A percentile compares a stretch with the other conserved stretches of the same genome.
Conservation (phyloP, 139 green algal genomes). For the Pycnococcus provasolii region DNA sequence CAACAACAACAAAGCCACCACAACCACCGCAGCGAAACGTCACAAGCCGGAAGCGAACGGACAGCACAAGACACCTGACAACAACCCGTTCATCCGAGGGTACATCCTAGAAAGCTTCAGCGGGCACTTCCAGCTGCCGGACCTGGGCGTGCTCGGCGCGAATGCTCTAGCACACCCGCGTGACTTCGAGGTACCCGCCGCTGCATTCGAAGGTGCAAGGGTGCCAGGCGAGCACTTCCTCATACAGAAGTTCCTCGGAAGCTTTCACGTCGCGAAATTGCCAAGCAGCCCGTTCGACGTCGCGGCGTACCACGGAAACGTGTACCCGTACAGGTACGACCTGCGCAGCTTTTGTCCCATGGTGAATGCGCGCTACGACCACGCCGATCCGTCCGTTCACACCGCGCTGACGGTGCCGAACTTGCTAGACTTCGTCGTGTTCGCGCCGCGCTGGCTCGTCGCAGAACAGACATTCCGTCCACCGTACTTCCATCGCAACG, state of each 20-base stretch:
- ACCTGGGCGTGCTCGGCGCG: slow-evolving; percentile 81
- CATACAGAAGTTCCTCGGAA: neutral
- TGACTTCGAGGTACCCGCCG: slow-evolving; percentile 73
- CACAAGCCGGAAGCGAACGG: too few relatives aligned
- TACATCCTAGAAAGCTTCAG: slow-evolving; percentile 87
- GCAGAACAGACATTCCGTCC: slow-evolving; percentile 85
- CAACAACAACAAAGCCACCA: too few relatives aligned
- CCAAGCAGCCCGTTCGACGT: slow-evolving; percentile 72
- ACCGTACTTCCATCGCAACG: slow-evolving; percentile 80
- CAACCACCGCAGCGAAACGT: too few relatives aligned
- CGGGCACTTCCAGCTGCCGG: slow-evolving; percentile 75
- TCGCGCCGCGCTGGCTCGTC: slow-evolving; percentile 81
- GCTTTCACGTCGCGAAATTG: neutral
- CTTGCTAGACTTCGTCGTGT: slow-evolving; percentile 87
- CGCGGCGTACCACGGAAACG: slow-evolving; percentile 69
- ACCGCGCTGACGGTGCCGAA: slow-evolving; percentile 72
- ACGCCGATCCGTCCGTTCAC: slow-evolving; percentile 90
- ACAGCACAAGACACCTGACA: too few relatives aligned
- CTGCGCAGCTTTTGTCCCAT: slow-evolving; percentile 60
- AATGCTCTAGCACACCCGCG: slow-evolving; percentile 81
- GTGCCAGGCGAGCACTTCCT: too few relatives aligned
- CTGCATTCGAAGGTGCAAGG: slow-evolving; percentile 53
- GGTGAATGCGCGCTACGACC: slow-evolving; percentile 59
- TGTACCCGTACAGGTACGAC: slow-evolving; percentile 39
- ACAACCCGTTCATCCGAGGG: slow-evolving; percentile 31